These are phyloP conservation scores for Phytophthora constricta DNA, from an alignment of 352 stramenopile genomes.

Conservation along the genomic window DNA sequence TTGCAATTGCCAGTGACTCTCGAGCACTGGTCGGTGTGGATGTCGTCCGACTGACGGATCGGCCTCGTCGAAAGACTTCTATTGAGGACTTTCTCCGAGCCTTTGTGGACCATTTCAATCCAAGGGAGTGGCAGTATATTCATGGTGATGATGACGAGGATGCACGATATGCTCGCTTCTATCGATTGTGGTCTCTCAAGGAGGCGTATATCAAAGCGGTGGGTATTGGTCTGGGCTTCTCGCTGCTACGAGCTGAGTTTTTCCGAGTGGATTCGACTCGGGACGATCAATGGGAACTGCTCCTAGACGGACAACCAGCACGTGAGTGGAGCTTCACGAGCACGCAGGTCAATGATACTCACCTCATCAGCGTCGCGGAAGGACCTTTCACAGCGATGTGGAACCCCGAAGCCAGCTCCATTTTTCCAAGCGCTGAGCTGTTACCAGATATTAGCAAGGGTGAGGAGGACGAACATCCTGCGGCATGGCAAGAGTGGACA, in stretches of 20 bases:
- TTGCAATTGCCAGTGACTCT: constrained; percentile 63
- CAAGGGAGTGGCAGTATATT: constrained; percentile 69
- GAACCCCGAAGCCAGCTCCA: constrained; percentile 50
- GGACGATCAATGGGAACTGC: constrained; percentile 42
- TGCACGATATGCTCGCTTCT: constrained; percentile 54
- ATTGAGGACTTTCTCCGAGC: constrained; percentile 61
- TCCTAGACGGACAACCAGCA: constrained; percentile 46
- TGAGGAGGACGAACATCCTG: background rate
- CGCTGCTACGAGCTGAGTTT: constrained; percentile 66
- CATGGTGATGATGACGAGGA: constrained; percentile 25
- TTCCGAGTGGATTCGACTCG: background rate
- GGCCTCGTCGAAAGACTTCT: constrained; percentile 35
- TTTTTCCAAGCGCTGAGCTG: constrained; percentile 31
- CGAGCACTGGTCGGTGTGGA: constrained; percentile 68
- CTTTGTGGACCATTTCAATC: constrained; percentile 66
- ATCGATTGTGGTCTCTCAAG: constrained; percentile 80
- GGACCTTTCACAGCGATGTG: constrained; percentile 54
- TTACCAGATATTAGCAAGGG: background rate
- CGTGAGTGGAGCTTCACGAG: constrained; percentile 55
- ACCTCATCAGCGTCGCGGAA: constrained; percentile 57
- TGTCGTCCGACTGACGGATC: constrained; percentile 65
- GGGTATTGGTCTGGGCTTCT: constrained; percentile 71
- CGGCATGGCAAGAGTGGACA: constrained; percentile 30
- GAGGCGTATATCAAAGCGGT: constrained; percentile 82
- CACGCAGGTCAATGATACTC: constrained; percentile 33